These are phyloP conservation scores for Acanthamoeba healyi DNA, from an alignment of 208 protist species.

Conservation along the genomic window DNA sequence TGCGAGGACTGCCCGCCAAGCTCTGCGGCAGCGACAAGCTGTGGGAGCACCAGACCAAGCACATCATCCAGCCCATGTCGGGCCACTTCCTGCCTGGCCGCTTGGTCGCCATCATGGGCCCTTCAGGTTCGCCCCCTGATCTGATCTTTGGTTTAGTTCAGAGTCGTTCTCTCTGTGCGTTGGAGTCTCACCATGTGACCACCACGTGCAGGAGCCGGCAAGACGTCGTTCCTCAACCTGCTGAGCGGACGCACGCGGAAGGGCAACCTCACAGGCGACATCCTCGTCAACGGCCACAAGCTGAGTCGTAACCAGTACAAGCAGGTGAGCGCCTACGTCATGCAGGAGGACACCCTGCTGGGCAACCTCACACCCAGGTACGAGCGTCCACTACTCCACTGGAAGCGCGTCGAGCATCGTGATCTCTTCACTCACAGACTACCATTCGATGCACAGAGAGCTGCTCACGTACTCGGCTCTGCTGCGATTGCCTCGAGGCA, in stretches of 20 bases:
- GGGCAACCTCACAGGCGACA: not conserved
- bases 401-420: not conserved
- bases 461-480: not conserved
- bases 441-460: not conserved
- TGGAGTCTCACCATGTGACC: not conserved
- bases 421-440: too few relatives aligned
- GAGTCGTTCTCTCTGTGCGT: not conserved
- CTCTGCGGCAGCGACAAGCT: not conserved
- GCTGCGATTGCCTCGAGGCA: not conserved
- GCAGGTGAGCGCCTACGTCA: slow-evolving; percentile 48
- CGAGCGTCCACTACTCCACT: not conserved
- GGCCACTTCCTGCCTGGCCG: slow-evolving; percentile 42
- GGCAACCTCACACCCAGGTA: slow-evolving; percentile 33
- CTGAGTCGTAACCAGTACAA: slow-evolving; percentile 32
- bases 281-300: slow-evolving; percentile 45
- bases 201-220: not conserved
- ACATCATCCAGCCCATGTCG: slow-evolving; percentile 17
- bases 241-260: not conserved
- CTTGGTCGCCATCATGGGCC: slow-evolving; percentile 49
- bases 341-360: slow-evolving; percentile 61
- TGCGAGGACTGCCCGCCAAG: not conserved
- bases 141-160: not conserved
- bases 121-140: not conserved
- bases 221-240: slow-evolving; percentile 56
- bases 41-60: not conserved